phyloP scores from a whole-genome alignment of 306 rosid genomes.

The Acacia melanoxylon region DNA sequence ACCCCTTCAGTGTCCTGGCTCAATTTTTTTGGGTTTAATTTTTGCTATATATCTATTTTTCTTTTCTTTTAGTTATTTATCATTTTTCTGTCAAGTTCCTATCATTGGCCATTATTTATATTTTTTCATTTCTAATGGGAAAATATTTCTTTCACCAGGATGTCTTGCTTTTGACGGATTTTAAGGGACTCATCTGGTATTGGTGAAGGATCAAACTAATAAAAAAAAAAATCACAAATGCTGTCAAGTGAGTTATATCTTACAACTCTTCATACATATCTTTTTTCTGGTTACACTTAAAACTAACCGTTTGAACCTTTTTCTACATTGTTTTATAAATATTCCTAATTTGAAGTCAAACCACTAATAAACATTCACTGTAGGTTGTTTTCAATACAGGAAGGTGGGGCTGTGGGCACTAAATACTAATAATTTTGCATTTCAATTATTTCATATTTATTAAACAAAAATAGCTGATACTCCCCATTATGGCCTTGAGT shows the following conservation, averaged over 20 bases:
- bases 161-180: neutral
- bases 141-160: too few relatives aligned
- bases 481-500: neutral
- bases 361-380: neutral
- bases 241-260: neutral
- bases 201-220: neutral
- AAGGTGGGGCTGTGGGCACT: neutral
- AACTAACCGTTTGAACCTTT: neutral
- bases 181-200: neutral
- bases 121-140: neutral
- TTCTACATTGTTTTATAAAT: too few relatives aligned
- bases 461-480: neutral
- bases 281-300: neutral
- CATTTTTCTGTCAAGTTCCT: neutral
- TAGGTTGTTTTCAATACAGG: neutral
- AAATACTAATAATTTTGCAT: too few relatives aligned
- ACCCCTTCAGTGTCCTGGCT: neutral
- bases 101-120: neutral
- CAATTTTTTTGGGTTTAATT: neutral
- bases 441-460: neutral
- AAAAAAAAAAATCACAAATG: neutral
- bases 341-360: neutral
- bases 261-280: neutral
- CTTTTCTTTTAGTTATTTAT: neutral
- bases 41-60: neutral